Evolutionary conservation across 1,284 basidiomycete species (phyloP).

Genomic region (Psilocybe mexicana): DNA sequence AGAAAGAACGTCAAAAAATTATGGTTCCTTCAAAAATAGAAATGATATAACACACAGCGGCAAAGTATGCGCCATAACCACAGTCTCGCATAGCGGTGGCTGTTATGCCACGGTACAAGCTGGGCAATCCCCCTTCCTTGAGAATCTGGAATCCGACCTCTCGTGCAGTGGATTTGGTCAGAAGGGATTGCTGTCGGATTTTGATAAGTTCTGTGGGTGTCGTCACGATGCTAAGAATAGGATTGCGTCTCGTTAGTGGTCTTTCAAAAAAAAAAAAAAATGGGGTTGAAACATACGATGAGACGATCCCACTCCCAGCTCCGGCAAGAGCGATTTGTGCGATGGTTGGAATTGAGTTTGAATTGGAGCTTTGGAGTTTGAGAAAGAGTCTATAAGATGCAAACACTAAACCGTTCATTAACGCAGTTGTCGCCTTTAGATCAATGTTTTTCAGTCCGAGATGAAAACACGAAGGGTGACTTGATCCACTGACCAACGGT

Average conservation of each 20-base stretch:
- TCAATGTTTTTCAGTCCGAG: background rate
- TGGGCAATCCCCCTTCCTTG: slow-evolving; percentile 55
- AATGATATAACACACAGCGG: slow-evolving; percentile 45
- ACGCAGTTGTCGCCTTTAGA: slow-evolving; percentile 60
- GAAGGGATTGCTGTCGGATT: slow-evolving; percentile 73
- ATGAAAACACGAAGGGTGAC: background rate
- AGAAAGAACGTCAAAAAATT: background rate
- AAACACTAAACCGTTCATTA: slow-evolving; percentile 78
- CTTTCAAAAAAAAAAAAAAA: background rate
- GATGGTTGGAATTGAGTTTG: slow-evolving; percentile 54
- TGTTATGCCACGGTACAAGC: slow-evolving; percentile 76
- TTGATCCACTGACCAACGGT: slow-evolving; percentile 54
- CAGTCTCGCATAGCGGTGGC: slow-evolving; percentile 75
- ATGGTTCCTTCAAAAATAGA: background rate
- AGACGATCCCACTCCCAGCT: slow-evolving; percentile 72
- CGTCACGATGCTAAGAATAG: slow-evolving; percentile 59
- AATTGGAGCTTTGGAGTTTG: slow-evolving; percentile 52
- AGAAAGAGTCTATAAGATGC: slow-evolving; percentile 73
- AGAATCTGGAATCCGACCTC: slow-evolving; percentile 58
- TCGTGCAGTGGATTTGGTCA: slow-evolving; percentile 42
- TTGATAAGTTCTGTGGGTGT: slow-evolving; percentile 86
- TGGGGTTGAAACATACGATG: slow-evolving; percentile 56
- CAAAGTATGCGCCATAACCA: slow-evolving; percentile 85
- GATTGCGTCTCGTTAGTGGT: slow-evolving; percentile 7
- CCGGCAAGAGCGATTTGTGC: slow-evolving; percentile 76